Evolutionary conservation across 371 early-diverging fungal species (phyloP), one percentile per base, ranked within the genome.

Genomic region (Mucor lusitanicus): DNA sequence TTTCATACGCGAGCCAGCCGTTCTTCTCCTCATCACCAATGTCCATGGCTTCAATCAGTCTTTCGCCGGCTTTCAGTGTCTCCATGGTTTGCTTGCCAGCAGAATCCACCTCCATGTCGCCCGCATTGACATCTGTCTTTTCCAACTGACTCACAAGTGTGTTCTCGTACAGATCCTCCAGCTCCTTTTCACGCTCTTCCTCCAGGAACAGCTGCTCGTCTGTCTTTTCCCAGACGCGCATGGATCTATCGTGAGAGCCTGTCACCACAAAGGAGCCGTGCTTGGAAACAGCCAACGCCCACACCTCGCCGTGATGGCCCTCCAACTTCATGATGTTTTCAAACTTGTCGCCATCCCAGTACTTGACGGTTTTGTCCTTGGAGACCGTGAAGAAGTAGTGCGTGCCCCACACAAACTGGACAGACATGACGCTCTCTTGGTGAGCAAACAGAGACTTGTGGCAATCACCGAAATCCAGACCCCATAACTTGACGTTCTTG

Each of bases 381-480:
- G 91, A 85, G 5, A 88, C 90, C 15, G 96, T 90, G 71, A 98
- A 95, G 71, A 98, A 91, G 77, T 95, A 96, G 78, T 98, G 97
- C 2, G 98, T 98, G 30, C 93, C 92, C 84, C 88, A 90, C 6
- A 97, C 95, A 79, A 95, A 98, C 66, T 89, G 89, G 28, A 94
- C 87, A 8, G 81, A 80, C 82, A 95, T 96, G 37, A 98, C 90
- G 42, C 91, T 86, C 71, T 97, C 98, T 73, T 93, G 90, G 85
- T 98, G 98, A 5, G 97, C 98, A 75, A 94, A 88, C 55, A 98
- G 69, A 42, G 95, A 94, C 72, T 92, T 90, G 78, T 96, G 99
- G 73, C 99, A 99, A 83, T 99, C 99, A 71, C 99, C 99, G 77
- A 98, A 99, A 78, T 99, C 99, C 68, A 97, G 82, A 56, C 99